A percentile compares a stretch with the other conserved stretches of the same genome.
Evolutionary conservation across 2,329 filamentous ascomycete species (phyloP).

Genomic region (Lecanosticta acicola): DNA sequence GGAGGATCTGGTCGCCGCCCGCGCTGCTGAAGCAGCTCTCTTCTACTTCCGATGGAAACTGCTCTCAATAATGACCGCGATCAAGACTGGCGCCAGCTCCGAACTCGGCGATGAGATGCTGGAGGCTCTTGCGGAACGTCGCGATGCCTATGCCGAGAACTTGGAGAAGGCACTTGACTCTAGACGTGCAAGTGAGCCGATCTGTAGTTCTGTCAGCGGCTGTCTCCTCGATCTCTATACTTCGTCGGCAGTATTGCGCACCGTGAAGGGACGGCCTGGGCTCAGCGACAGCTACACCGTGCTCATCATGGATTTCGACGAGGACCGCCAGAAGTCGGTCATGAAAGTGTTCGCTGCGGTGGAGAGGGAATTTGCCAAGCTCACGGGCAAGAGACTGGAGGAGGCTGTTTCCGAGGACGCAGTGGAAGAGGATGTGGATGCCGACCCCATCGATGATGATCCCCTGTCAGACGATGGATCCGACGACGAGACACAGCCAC

Average conservation of each 20-base stretch:
- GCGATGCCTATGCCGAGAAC: slow-evolving; percentile 47
- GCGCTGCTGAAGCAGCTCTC: slow-evolving; percentile 68
- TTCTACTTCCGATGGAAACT: slow-evolving; percentile 90
- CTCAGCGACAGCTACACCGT: slow-evolving; percentile 44
- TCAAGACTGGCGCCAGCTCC: slow-evolving; percentile 41
- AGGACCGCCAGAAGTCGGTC: slow-evolving; percentile 59
- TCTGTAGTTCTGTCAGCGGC: slow-evolving; percentile 69
- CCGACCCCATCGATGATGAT: slow-evolving; percentile 27
- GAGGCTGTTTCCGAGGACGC: slow-evolving; percentile 24
- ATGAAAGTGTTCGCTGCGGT: slow-evolving; percentile 70
- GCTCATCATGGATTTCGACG: slow-evolving; percentile 57
- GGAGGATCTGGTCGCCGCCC: slow-evolving; percentile 72
- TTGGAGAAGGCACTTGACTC: slow-evolving; percentile 47
- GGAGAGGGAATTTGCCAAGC: slow-evolving; percentile 73
- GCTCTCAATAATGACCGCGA: slow-evolving; percentile 42
- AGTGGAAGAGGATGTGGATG: slow-evolving; percentile 50
- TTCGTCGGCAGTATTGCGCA: slow-evolving; percentile 63
- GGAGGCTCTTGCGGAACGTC: slow-evolving; percentile 49
- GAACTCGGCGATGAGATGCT: slow-evolving; percentile 55
- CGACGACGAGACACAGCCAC: slow-evolving; percentile 37
- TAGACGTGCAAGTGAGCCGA: slow-evolving; percentile 54
- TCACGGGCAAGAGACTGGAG: slow-evolving; percentile 31
- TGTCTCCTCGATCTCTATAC: slow-evolving; percentile 77
- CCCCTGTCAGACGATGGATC: slow-evolving; percentile 34
- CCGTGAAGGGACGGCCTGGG: slow-evolving; percentile 31